These are phyloP conservation scores for Phytophthora lateralis DNA, from an alignment of 352 stramenopile genomes.

Conservation along the genomic window DNA sequence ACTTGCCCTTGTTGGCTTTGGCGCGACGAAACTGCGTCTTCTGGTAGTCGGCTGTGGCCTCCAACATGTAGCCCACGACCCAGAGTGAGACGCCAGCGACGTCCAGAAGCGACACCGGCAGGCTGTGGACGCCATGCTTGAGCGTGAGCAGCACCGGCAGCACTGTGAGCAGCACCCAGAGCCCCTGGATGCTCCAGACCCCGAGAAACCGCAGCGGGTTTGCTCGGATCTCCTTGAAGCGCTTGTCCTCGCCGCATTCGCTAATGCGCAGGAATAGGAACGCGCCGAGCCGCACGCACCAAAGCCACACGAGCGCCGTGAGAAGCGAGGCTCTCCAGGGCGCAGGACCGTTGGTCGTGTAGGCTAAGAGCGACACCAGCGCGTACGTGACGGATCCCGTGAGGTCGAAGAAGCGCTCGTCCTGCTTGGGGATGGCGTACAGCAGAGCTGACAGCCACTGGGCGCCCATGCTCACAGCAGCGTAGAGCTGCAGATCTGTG, in stretches of 20 bases:
- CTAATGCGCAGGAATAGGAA: conserved; percentile 85
- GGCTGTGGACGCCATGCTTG: conserved; percentile 32
- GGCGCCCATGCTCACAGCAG: conserved; percentile 52
- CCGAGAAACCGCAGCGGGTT: conserved; percentile 75
- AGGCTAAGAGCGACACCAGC: conserved; percentile 56
- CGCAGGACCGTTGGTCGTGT: conserved; percentile 18
- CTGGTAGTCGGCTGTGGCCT: conserved; percentile 71
- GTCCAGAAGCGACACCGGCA: conserved; percentile 36
- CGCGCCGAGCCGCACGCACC: conserved; percentile 73
- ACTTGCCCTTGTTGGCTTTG: conserved; percentile 66
- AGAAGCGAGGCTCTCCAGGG: conserved; percentile 63
- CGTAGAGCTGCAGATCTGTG: conserved; percentile 56
- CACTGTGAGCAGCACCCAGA: conserved; percentile 83
- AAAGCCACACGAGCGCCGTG: conserved; percentile 75
- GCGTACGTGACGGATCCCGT: conserved; percentile 82
- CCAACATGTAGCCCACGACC: conserved; percentile 63
- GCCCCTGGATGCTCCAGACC: conserved; percentile 82
- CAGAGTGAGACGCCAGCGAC: conserved; percentile 46
- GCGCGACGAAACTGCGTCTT: conserved; percentile 75
- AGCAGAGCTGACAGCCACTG: conserved; percentile 73
- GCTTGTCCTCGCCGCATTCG: conserved; percentile 67
- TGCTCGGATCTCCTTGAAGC: conserved; percentile 69
- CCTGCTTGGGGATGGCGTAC: conserved; percentile 68
- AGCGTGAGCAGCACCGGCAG: conserved; percentile 70
- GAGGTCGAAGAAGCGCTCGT: conserved; percentile 86